These are phyloP conservation scores for Picea abies DNA, from an alignment of 83 land plant genomes.

Conservation along the genomic window DNA sequence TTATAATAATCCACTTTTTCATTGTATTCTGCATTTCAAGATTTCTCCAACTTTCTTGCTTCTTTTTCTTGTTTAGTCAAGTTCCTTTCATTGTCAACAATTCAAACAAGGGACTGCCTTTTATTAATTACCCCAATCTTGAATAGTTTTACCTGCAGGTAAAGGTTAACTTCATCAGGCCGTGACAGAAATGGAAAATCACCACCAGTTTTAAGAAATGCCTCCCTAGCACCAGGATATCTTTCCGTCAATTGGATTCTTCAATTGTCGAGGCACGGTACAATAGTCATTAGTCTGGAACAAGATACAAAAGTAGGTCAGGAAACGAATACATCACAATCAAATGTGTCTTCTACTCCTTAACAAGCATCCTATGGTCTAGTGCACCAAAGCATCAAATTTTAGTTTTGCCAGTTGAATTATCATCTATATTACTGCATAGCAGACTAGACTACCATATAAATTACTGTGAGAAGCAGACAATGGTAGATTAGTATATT, in stretches of 20 bases:
- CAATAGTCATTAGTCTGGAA: conserved; percentile 54
- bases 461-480: background rate
- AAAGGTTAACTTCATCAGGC: conserved; percentile 51
- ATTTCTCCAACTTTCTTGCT: background rate
- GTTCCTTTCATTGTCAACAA: background rate
- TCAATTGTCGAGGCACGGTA: conserved; percentile 42
- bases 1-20: background rate
- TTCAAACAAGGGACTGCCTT: background rate
- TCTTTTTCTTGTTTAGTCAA: background rate
- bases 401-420: background rate
- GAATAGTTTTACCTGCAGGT: conserved; percentile 38
- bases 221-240: conserved; percentile 52
- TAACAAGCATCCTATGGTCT: conserved; percentile 27
- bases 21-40: conserved; percentile 1
- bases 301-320: background rate
- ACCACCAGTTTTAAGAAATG: conserved; percentile 52
- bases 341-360: background rate
- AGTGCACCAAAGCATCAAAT: background rate
- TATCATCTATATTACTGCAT: background rate
- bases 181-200: conserved; percentile 63
- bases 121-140: background rate
- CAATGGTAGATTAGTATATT: too few relatives aligned
- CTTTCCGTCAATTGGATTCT: conserved; percentile 42
- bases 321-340: background rate
- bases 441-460: background rate